These are phyloP conservation scores for Syncephalastrum contaminatum DNA, from an alignment of 371 early-diverging fungal species.

Conservation along the genomic window DNA sequence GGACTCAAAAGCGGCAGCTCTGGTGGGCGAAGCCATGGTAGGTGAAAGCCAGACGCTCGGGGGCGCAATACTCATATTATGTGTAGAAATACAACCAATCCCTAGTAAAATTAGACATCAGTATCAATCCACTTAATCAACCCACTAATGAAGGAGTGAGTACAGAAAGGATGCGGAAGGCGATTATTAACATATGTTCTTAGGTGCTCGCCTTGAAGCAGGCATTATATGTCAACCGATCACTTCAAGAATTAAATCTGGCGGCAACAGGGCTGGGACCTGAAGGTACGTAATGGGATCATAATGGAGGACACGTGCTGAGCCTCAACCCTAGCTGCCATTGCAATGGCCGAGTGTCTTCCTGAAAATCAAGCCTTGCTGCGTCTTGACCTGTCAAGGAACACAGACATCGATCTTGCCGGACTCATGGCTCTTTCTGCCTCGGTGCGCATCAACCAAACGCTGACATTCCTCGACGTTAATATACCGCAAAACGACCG, in stretches of 20 bases:
- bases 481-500: conserved; percentile 68
- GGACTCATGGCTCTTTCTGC: conserved; percentile 79
- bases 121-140: conserved; percentile 36
- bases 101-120: conserved; percentile 42
- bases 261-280: conserved; percentile 61
- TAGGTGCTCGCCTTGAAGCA: conserved; percentile 58
- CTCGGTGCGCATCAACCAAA: conserved; percentile 70
- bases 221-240: conserved; percentile 63
- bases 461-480: conserved; percentile 70
- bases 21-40: conserved; percentile 67
- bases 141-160: conserved; percentile 51
- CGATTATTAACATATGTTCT: background rate
- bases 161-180: background rate
- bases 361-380: conserved; percentile 69
- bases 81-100: conserved; percentile 49
- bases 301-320: background rate
- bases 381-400: conserved; percentile 73
- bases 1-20: conserved; percentile 47
- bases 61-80: background rate
- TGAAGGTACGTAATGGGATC: conserved; percentile 41
- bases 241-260: conserved; percentile 62
- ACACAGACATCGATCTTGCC: conserved; percentile 71
- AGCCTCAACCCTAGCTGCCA: conserved; percentile 46
- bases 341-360: conserved; percentile 77
- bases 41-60: background rate